Base-by-base conservation (phyloP, 2,329 filamentous ascomycete species). In the Pestalotiopsis sp. region DNA sequence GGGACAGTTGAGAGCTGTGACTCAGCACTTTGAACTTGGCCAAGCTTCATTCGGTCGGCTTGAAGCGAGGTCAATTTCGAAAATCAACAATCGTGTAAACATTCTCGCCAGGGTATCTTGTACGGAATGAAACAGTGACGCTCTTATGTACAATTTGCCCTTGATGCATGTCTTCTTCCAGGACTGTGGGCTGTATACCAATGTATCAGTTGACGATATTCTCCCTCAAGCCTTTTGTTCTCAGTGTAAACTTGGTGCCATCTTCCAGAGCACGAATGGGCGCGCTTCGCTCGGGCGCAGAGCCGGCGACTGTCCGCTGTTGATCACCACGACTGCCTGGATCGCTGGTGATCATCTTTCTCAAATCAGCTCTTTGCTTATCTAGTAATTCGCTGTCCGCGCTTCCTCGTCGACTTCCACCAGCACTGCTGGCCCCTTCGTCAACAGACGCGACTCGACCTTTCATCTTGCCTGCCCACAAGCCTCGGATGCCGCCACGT, bases 201-300 rank as follows among this genome's bases (percentile, higher is more conserved):
- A 3, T 3, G 3, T 52, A 17, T 57, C 59, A 68, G 70, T 71
- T 64, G 68, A 68, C 77, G 14, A 83, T 77, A 69, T 85, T 82
- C 77, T 89, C 87, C 56, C 87, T 80, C 73, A 89, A 68, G 0
- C 87, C 87, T 75, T 88, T 89, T 0, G 87, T 89, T 68, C 87
- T 77, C 41, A 89, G 72, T 4, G 85, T 87, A 65, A 89, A 79
- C 72, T 79, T 76, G 60, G 82, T 80, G 1, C 73, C 77, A 56
- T 85, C 83, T 0, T 78, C 81, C 77, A 88, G 88, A 3, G 85
- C 84, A 1, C 75, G 72, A 9, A 83, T 58, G 3, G 73, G 70
- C 64, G 57, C 49, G 45, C 20, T 66, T 60, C 49, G 64, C 45
- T 6, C 60, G 6, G 39, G 52, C 13, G 38, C 52, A 38, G 56